Conservation (phyloP, 495 filamentous ascomycete genomes). For the Wilcoxina mikolae region DNA sequence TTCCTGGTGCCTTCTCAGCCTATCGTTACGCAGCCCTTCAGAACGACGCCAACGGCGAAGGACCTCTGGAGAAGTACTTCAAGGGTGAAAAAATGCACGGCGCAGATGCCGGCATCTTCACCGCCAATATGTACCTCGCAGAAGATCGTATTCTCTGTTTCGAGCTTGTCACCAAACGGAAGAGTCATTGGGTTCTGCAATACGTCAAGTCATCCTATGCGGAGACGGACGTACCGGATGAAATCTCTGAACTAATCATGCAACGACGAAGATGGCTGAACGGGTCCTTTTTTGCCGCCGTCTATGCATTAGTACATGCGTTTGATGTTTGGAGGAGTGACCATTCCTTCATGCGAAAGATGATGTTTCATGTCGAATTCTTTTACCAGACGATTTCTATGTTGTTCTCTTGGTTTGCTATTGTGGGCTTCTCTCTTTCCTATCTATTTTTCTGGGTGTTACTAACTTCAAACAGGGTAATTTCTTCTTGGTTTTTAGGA, state of each 20-base stretch:
- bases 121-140: constrained; percentile 98
- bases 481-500: constrained; percentile 98
- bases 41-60: constrained; percentile 86
- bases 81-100: constrained; percentile 96
- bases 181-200: constrained; percentile 89
- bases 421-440: constrained; percentile 35
- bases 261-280: constrained; percentile 97
- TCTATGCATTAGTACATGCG: constrained; percentile 88
- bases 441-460: background rate
- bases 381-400: constrained; percentile 87
- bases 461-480: constrained; percentile 47
- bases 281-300: constrained; percentile 94
- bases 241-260: constrained; percentile 86
- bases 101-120: constrained; percentile 86
- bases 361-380: constrained; percentile 84
- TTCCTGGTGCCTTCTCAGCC: constrained; percentile 95
- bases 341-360: constrained; percentile 74
- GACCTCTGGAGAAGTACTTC: constrained; percentile 94
- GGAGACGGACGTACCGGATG: constrained; percentile 95
- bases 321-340: constrained; percentile 86
- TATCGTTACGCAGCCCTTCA: constrained; percentile 90
- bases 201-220: constrained; percentile 95
- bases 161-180: constrained; percentile 93
- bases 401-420: constrained; percentile 98
- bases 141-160: constrained; percentile 99